These are phyloP conservation scores for Stephanodiscus triporus DNA, from an alignment of 108 stramenopile genomes.

Conservation along the genomic window DNA sequence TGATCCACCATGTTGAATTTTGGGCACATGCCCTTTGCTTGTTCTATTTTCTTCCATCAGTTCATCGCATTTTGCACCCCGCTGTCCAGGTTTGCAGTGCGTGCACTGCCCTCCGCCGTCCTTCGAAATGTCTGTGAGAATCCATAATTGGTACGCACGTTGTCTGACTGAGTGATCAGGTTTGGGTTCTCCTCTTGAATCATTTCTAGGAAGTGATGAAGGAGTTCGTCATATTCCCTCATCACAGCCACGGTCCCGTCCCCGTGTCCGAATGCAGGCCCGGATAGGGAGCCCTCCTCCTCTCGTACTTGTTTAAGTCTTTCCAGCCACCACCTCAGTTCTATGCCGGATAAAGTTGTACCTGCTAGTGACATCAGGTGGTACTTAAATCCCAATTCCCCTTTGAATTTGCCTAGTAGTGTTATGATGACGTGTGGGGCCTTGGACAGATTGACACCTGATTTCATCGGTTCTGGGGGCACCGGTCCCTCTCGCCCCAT, in stretches of 20 bases:
- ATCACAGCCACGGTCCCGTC: not conserved
- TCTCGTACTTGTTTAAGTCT: not conserved
- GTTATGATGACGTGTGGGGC: slow-evolving; percentile 18
- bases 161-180: not conserved
- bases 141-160: not conserved
- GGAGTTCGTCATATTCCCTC: not conserved
- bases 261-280: not conserved
- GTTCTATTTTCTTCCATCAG: slow-evolving; percentile 30
- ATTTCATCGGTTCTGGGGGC: not conserved
- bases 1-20: not conserved
- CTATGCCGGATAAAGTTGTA: slow-evolving; percentile 3
- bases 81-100: not conserved
- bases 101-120: slow-evolving; percentile 4
- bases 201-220: not conserved
- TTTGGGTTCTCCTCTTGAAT: not conserved
- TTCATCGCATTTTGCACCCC: slow-evolving; percentile 25
- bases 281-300: not conserved
- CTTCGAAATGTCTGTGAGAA: slow-evolving; percentile 2
- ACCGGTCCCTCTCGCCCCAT: slow-evolving; percentile 1
- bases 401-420: slow-evolving; percentile 33
- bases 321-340: slow-evolving; percentile 18
- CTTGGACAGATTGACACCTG: not conserved
- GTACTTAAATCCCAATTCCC: slow-evolving; percentile 1
- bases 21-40: not conserved
- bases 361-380: slow-evolving; percentile 11